Evolutionary conservation across 805 yeast genomes (phyloP).

Genomic region (Hanseniaspora valbyensis): DNA sequence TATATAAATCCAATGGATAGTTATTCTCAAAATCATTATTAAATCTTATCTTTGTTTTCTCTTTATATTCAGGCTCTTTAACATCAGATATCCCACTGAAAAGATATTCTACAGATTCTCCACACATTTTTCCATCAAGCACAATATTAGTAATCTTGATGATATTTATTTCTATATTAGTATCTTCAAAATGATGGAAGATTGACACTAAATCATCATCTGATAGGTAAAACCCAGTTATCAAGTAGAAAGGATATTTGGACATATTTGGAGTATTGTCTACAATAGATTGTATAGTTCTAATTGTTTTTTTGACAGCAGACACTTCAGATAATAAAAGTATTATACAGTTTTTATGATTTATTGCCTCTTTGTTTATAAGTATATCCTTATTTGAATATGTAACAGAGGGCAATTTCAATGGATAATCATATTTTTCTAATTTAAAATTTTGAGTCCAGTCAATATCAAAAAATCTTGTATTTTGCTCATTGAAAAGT

Average conservation of each 20-base stretch:
- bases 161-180: background rate
- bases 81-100: conserved; percentile 5
- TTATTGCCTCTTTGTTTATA: background rate
- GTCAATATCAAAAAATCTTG: background rate
- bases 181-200: background rate
- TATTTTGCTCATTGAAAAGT: background rate
- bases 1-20: conserved; percentile 2
- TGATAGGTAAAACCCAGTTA: conserved; percentile 8
- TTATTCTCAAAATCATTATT: conserved; percentile 3
- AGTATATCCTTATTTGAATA: conserved; percentile 1
- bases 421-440: background rate
- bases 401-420: conserved; percentile 1
- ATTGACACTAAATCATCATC: background rate
- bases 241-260: conserved; percentile 4
- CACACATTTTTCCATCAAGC: conserved; percentile 5
- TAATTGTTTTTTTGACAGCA: background rate
- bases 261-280: conserved; percentile 2
- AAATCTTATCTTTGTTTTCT: background rate
- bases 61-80: background rate
- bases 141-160: conserved; percentile 7
- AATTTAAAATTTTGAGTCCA: conserved; percentile 3
- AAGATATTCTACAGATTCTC: conserved; percentile 3
- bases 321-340: background rate
- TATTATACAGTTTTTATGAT: conserved; percentile 6
- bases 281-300: conserved; percentile 1